These are phyloP conservation scores for Cytospora paraplurivora DNA, from an alignment of 2,329 filamentous ascomycete genomes.

Conservation along the genomic window DNA sequence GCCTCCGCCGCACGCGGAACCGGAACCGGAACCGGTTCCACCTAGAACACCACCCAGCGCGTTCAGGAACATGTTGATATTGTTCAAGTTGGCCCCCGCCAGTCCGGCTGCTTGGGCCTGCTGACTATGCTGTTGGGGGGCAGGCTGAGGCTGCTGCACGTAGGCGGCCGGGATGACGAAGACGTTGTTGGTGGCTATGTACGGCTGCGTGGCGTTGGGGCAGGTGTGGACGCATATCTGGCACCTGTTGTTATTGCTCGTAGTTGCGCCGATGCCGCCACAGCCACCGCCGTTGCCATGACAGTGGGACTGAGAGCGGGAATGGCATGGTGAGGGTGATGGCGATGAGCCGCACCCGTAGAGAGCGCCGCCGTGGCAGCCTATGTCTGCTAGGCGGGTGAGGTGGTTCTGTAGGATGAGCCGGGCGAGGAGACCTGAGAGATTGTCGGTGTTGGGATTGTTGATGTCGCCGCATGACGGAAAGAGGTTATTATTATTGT, in stretches of 20 bases:
- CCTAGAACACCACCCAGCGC: conserved; percentile 9
- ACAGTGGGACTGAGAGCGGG: not conserved
- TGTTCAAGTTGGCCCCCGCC: not conserved
- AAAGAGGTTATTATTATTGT: conserved; percentile 4
- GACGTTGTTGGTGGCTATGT: conserved; percentile 25
- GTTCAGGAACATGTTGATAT: conserved; percentile 22
- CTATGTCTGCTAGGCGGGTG: conserved; percentile 19
- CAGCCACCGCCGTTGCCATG: not conserved
- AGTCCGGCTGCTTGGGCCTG: not conserved
- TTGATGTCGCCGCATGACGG: not conserved
- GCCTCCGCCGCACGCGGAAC: conserved; percentile 6
- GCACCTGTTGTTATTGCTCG: conserved; percentile 1
- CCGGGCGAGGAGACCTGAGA: conserved; percentile 23
- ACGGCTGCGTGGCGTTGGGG: conserved; percentile 20
- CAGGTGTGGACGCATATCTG: conserved; percentile 24
- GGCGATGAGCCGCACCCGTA: conserved; percentile 15
- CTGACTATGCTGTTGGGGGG: conserved; percentile 9
- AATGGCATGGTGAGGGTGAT: not conserved
- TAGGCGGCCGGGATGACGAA: conserved; percentile 23
- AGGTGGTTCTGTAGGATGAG: conserved; percentile 28
- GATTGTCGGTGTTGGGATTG: conserved; percentile 7
- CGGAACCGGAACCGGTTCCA: not conserved
- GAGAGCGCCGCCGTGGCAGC: conserved; percentile 20
- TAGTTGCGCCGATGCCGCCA: not conserved
- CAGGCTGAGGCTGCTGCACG: conserved; percentile 6